A percentile compares a stretch with the other conserved stretches of the same genome.
Conservation (phyloP, 202 grass and related monocot species). For the Panicum hallii region DNA sequence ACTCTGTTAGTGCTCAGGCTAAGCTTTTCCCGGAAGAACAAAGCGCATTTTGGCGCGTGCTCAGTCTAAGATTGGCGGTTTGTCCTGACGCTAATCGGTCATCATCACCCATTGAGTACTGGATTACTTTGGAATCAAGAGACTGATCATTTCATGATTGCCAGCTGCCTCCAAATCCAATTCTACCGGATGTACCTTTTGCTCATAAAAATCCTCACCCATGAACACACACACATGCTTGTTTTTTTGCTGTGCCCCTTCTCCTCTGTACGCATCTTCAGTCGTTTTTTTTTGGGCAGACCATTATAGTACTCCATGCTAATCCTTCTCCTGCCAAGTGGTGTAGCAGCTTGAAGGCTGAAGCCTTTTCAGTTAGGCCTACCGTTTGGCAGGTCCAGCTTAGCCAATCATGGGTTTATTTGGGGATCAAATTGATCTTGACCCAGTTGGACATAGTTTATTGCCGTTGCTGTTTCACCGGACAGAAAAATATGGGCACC, state of each 20-base stretch:
- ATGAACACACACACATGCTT: not conserved
- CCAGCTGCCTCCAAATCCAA: not conserved
- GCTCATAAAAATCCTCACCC: not conserved
- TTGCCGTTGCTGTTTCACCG: not conserved
- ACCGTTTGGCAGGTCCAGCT: constrained; percentile 35
- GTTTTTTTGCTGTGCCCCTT: constrained; percentile 20
- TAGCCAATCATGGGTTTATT: not conserved
- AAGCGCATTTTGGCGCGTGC: constrained; percentile 33
- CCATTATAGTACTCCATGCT: not conserved
- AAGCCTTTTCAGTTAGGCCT: constrained; percentile 40
- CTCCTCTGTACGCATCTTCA: not conserved
- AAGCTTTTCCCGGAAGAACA: not conserved
- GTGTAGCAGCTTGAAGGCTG: not conserved
- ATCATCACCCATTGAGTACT: constrained; percentile 39
- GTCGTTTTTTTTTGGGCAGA: not conserved
- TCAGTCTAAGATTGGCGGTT: constrained; percentile 7
- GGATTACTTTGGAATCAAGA: constrained; percentile 27
- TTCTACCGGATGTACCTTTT: constrained; percentile 30
- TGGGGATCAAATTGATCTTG: not conserved
- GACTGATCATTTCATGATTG: constrained; percentile 23
- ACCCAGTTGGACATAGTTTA: not conserved
- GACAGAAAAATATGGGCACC: not conserved
- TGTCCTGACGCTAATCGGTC: constrained; percentile 14
- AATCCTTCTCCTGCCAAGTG: constrained; percentile 35
- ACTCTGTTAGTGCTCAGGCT: not conserved